These are phyloP conservation scores for Beauveria pseudobassiana DNA, from an alignment of 2,329 filamentous ascomycete genomes.

Conservation along the genomic window DNA sequence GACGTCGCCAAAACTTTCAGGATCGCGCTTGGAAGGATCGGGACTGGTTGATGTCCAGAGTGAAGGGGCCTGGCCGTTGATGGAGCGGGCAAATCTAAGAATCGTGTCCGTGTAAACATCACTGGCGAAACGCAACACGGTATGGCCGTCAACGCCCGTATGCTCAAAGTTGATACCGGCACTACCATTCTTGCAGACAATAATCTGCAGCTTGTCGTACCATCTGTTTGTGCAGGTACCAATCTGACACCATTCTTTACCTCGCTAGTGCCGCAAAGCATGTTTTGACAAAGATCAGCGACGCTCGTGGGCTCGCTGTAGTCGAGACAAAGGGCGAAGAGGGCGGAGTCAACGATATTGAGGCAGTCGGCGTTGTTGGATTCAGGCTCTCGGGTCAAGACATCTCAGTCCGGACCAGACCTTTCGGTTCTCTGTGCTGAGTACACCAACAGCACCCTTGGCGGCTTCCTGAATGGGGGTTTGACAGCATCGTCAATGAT, in stretches of 20 bases:
- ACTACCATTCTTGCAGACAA: conserved; percentile 97
- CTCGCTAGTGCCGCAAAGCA: conserved; percentile 92
- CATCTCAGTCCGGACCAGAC: conserved; percentile 88
- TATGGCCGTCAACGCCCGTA: conserved; percentile 95
- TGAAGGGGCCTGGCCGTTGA: conserved; percentile 87
- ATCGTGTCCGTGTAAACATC: conserved; percentile 98
- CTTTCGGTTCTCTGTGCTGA: conserved; percentile 95
- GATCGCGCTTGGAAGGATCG: conserved; percentile 86
- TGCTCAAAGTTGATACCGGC: conserved; percentile 99
- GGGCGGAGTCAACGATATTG: conserved; percentile 87
- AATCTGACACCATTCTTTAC: conserved; percentile 92
- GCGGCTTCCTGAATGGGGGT: conserved; percentile 89
- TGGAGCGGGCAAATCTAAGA: conserved; percentile 85
- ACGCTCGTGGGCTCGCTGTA: conserved; percentile 78
- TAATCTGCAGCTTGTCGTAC: conserved; percentile 99
- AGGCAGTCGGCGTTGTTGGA: conserved; percentile 96
- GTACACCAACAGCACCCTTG: conserved; percentile 86
- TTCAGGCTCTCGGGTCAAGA: conserved; percentile 74
- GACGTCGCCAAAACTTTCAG: conserved; percentile 85
- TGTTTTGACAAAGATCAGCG: conserved; percentile 89
- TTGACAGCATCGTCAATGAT: conserved; percentile 87
- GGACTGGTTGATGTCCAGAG: conserved; percentile 88
- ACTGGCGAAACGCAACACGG: conserved; percentile 89
- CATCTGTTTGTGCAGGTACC: conserved; percentile 97
- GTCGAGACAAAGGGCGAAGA: conserved; percentile 89